Evolutionary conservation across 2,329 filamentous ascomycete genomes (phyloP).

Genomic region (Fusarium sublunatum): DNA sequence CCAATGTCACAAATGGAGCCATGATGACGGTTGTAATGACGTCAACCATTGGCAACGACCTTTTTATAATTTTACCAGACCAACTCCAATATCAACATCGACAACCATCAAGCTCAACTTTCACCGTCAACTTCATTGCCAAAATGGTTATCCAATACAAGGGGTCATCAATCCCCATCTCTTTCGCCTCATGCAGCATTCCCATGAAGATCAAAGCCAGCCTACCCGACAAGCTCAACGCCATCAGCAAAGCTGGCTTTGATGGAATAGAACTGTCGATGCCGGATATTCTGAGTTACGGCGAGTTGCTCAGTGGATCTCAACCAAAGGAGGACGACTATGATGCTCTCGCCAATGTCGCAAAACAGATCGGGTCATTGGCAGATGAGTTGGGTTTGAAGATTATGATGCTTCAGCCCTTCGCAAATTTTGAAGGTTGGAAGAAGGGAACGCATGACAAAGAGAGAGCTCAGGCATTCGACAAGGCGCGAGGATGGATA

Average conservation of each 20-base stretch:
- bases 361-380: slow-evolving; percentile 63
- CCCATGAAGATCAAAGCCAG: slow-evolving; percentile 59
- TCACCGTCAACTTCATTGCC: rapidly evolving
- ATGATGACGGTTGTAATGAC: slow-evolving; percentile 19
- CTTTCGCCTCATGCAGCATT: slow-evolving; percentile 68
- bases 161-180: slow-evolving; percentile 13
- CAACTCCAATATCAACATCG: background rate
- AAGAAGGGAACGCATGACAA: slow-evolving; percentile 57
- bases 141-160: slow-evolving; percentile 22
- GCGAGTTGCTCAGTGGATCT: slow-evolving; percentile 60
- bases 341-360: slow-evolving; percentile 65
- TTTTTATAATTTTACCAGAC: background rate
- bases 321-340: slow-evolving; percentile 69
- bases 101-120: rapidly evolving
- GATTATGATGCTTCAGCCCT: slow-evolving; percentile 80
- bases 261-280: slow-evolving; percentile 78
- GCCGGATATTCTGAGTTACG: slow-evolving; percentile 76
- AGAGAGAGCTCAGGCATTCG: slow-evolving; percentile 71
- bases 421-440: slow-evolving; percentile 83
- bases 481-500: slow-evolving; percentile 73
- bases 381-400: slow-evolving; percentile 65
- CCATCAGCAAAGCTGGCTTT: slow-evolving; percentile 74
- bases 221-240: slow-evolving; percentile 69
- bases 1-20: background rate
- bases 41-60: slow-evolving; percentile 16